Percentiles rank a stretch among this genome's conserved stretches.
phyloP scores from a whole-genome alignment of 2,329 filamentous ascomycete genomes.

The Ramularia endophylla region DNA sequence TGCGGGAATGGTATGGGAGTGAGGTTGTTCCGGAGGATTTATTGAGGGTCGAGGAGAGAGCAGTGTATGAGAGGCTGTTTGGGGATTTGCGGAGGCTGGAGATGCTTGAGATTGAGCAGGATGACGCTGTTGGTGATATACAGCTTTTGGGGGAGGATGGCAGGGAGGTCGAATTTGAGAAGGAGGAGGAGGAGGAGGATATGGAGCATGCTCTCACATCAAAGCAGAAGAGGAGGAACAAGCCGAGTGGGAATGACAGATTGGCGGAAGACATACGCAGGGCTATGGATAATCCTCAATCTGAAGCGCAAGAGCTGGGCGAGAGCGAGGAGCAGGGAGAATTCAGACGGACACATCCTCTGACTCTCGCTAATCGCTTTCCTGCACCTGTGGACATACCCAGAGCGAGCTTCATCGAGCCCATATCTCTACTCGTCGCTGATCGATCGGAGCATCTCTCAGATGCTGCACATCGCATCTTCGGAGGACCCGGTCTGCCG shows the following conservation, averaged over 20 bases:
- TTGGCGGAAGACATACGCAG: slow-evolving; percentile 25
- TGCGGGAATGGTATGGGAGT: slow-evolving; percentile 32
- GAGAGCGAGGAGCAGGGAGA: slow-evolving; percentile 54
- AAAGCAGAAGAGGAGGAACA: slow-evolving; percentile 17
- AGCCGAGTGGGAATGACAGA: slow-evolving; percentile 52
- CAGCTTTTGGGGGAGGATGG: slow-evolving; percentile 54
- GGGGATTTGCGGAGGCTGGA: slow-evolving; percentile 52
- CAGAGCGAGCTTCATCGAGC: slow-evolving; percentile 59
- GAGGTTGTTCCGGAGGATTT: slow-evolving; percentile 68
- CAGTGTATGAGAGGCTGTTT: slow-evolving; percentile 73
- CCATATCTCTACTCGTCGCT: slow-evolving; percentile 63
- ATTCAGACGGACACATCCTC: slow-evolving; percentile 60
- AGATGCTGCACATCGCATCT: slow-evolving; percentile 63
- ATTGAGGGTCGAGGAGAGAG: slow-evolving; percentile 63
- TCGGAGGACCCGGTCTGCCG: slow-evolving; percentile 72
- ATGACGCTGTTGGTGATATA: slow-evolving; percentile 38
- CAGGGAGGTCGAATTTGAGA: slow-evolving; percentile 51
- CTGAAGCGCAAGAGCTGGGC: slow-evolving; percentile 48
- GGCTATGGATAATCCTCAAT: slow-evolving; percentile 42
- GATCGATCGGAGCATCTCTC: slow-evolving; percentile 63
- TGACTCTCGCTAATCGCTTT: slow-evolving; percentile 69
- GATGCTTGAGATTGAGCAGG: slow-evolving; percentile 42
- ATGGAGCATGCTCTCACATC: too few relatives aligned
- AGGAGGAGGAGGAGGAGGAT: slow-evolving; percentile 23
- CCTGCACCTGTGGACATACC: slow-evolving; percentile 74